A percentile compares a stretch with the other conserved stretches of the same genome.
These are phyloP conservation scores for Geotrichum histeridarum DNA, from an alignment of 1,139 yeast genomes.

Conservation along the genomic window DNA sequence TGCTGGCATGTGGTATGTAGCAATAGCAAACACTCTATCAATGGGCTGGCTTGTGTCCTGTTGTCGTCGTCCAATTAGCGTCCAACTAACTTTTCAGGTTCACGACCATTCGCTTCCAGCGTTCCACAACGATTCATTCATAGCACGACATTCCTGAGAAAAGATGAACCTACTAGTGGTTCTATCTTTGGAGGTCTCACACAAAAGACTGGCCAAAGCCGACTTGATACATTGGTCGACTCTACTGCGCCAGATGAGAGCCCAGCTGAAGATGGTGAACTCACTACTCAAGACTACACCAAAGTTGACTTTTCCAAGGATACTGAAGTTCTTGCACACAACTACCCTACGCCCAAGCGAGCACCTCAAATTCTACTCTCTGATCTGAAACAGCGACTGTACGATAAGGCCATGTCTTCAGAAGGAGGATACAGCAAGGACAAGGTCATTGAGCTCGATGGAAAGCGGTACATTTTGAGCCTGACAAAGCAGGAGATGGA, in stretches of 20 bases:
- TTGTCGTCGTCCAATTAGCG: not conserved
- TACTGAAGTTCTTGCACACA: slow-evolving; percentile 16
- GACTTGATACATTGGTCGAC: slow-evolving; percentile 11
- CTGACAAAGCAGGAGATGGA: slow-evolving; percentile 62
- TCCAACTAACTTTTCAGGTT: slow-evolving; percentile 4
- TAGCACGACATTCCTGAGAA: slow-evolving; percentile 5
- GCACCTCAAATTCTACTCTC: slow-evolving; percentile 50
- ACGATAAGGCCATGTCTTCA: slow-evolving; percentile 54
- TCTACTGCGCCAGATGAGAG: slow-evolving; percentile 5
- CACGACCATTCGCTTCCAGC: slow-evolving; percentile 8
- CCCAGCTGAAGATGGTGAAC: not conserved
- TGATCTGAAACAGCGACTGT: slow-evolving; percentile 69
- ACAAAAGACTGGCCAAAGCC: slow-evolving; percentile 10
- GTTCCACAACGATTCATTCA: slow-evolving; percentile 10
- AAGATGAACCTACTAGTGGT: slow-evolving; percentile 14
- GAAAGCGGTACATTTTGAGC: slow-evolving; percentile 51
- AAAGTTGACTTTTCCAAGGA: slow-evolving; percentile 19
- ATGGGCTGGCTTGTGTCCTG: not conserved
- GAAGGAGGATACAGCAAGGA: slow-evolving; percentile 69
- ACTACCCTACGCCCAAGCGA: slow-evolving; percentile 30
- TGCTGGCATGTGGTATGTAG: slow-evolving; percentile 10
- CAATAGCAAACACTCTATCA: not conserved
- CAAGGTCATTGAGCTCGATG: slow-evolving; percentile 49
- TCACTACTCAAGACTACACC: slow-evolving; percentile 12
- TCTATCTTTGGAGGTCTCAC: slow-evolving; percentile 16